Evolutionary conservation across 2,329 filamentous ascomycete genomes (phyloP).

Genomic region (Capronia americana): DNA sequence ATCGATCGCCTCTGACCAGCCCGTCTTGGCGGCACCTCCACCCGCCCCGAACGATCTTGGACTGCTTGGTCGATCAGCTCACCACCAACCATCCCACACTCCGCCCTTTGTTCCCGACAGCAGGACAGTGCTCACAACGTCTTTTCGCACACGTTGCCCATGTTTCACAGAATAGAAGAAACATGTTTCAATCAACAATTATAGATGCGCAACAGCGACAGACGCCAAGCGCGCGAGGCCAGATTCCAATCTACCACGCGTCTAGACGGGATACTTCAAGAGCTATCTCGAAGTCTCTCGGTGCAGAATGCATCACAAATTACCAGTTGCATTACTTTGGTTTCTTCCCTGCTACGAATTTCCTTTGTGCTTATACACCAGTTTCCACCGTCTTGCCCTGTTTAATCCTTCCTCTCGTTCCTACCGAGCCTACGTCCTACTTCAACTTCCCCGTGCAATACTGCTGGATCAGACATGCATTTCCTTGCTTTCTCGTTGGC

Average conservation of each 20-base stretch:
- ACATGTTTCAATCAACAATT: conserved; percentile 28
- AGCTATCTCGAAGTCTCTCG: neutral
- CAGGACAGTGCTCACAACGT: neutral
- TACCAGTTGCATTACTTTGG: neutral
- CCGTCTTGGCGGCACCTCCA: conserved; percentile 25
- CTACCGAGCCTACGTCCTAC: neutral
- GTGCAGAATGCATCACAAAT: neutral
- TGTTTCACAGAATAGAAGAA: conserved; percentile 26
- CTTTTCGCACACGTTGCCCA: neutral
- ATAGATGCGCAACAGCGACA: conserved; percentile 5
- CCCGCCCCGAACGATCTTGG: conserved; percentile 5
- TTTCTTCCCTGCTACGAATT: conserved; percentile 1
- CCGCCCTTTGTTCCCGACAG: conserved; percentile 19
- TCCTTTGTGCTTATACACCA: neutral
- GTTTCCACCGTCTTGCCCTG: neutral
- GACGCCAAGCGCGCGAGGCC: neutral
- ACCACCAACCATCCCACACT: conserved; percentile 27
- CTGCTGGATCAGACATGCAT: conserved; percentile 26
- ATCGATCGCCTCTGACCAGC: conserved; percentile 18
- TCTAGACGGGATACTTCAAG: neutral
- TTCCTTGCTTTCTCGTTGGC: conserved; percentile 8
- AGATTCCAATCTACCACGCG: conserved; percentile 1
- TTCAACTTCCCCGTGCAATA: neutral
- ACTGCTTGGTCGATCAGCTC: neutral
- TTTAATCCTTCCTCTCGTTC: neutral